Conservation (phyloP, 2,329 filamentous ascomycete genomes). For the Alternaria sp. region DNA sequence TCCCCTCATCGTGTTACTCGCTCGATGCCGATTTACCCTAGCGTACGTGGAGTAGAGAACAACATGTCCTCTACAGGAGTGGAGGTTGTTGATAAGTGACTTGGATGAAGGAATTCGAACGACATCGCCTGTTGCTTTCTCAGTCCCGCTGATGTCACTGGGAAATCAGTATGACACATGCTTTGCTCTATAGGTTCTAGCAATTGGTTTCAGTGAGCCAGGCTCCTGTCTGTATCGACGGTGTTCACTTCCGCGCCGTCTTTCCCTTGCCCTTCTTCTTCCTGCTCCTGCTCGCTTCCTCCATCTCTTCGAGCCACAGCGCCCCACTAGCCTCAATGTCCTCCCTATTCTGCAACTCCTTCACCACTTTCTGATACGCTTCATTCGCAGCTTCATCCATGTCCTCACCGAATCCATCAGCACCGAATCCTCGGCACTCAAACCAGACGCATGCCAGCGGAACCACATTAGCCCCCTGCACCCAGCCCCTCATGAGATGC, state of each 20-base stretch:
- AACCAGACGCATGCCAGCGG: conserved; percentile 18
- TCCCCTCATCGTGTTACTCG: background rate
- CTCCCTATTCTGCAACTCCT: conserved; percentile 3
- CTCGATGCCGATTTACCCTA: background rate
- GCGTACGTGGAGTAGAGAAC: background rate
- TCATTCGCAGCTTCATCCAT: background rate
- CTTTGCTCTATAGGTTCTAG: background rate
- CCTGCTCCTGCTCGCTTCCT: conserved; percentile 13
- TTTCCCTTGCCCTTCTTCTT: conserved; percentile 7
- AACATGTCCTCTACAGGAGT: background rate
- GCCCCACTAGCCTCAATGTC: conserved; percentile 3
- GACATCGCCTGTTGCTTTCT: background rate
- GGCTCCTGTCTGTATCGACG: background rate
- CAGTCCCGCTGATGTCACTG: background rate
- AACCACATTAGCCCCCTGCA: conserved; percentile 1
- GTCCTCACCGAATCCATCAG: conserved; percentile 1
- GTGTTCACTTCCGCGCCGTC: background rate
- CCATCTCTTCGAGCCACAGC: conserved; percentile 18
- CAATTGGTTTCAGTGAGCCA: background rate
- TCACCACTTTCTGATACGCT: conserved; percentile 5
- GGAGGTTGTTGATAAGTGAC: background rate
- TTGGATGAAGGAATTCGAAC: background rate
- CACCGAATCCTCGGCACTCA: background rate
- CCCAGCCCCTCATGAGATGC: conserved; percentile 10
- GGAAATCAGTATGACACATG: background rate